A percentile compares a stretch with the other conserved stretches of the same genome.
phyloP scores from a whole-genome alignment of 345 rosid species.

The Eucalyptus dawsonii region DNA sequence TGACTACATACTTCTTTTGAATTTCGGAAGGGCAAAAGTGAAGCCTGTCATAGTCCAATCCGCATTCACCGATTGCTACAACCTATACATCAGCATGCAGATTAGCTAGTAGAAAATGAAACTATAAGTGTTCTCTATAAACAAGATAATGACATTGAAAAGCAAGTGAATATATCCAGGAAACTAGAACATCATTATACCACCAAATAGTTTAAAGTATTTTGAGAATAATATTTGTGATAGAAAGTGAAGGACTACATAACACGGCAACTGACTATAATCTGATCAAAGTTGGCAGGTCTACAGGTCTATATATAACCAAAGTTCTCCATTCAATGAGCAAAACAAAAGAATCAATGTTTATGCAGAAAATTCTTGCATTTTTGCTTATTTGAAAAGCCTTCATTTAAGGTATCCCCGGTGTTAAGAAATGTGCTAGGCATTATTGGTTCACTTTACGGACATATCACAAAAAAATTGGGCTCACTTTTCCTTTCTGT shows the following conservation, averaged over 20 bases:
- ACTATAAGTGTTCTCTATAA: not conserved
- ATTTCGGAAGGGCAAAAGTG: conserved; percentile 72
- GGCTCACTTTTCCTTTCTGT: conserved; percentile 75
- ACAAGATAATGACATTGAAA: not conserved
- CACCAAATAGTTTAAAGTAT: not conserved
- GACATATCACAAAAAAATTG: not conserved
- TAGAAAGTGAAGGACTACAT: not conserved
- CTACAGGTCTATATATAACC: not conserved
- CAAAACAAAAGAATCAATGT: not conserved
- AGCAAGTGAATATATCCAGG: not conserved
- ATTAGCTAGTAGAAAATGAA: not conserved
- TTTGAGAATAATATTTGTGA: not conserved
- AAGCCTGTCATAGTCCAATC: conserved; percentile 96
- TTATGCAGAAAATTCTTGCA: not conserved
- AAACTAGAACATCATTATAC: not conserved
- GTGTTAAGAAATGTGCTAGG: not conserved
- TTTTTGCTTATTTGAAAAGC: not conserved
- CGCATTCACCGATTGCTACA: conserved; percentile 96
- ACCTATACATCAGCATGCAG: conserved; percentile 27
- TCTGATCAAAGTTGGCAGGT: not conserved
- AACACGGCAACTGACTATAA: not conserved
- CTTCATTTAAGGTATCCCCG: not conserved
- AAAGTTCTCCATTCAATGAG: not conserved
- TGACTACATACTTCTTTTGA: conserved; percentile 66
- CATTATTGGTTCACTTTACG: not conserved